Conservation (phyloP, 2,329 filamentous ascomycete species). For the Colletotrichum lentis region DNA sequence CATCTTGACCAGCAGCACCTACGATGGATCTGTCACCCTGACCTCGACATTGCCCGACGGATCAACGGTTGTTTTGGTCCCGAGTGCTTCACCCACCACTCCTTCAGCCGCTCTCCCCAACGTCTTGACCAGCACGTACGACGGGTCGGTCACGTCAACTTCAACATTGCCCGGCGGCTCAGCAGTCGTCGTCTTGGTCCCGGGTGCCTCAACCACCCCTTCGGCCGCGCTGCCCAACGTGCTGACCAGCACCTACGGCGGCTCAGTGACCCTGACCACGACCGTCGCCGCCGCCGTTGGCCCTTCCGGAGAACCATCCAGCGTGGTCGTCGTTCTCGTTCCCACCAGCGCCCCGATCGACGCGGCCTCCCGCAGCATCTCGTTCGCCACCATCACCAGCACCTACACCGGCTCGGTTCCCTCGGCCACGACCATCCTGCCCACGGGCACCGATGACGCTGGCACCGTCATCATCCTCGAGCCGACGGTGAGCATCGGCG, state of each 20-base stretch:
- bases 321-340: neutral
- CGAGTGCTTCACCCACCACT: neutral
- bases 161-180: neutral
- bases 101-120: neutral
- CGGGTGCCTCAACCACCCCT: neutral
- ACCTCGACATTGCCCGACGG: conserved; percentile 2
- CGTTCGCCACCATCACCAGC: conserved; percentile 23
- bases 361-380: conserved; percentile 12
- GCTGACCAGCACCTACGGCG: conserved; percentile 21
- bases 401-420: conserved; percentile 17
- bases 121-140: conserved; percentile 3
- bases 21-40: neutral
- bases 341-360: neutral
- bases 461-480: conserved; percentile 20
- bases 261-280: conserved; percentile 8
- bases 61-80: neutral
- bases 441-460: neutral
- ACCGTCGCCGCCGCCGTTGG: conserved; percentile 16
- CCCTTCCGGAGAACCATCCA: conserved; percentile 13
- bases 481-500: conserved; percentile 1
- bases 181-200: too few species aligned
- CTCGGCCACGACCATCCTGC: conserved; percentile 13
- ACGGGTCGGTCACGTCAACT: neutral
- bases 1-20: neutral
- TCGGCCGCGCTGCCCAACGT: neutral